Percentiles rank a stretch among this genome's conserved stretches.
phyloP scores from a whole-genome alignment of 805 yeast genomes.

The Wickerhamomyces subpelliculosus region DNA sequence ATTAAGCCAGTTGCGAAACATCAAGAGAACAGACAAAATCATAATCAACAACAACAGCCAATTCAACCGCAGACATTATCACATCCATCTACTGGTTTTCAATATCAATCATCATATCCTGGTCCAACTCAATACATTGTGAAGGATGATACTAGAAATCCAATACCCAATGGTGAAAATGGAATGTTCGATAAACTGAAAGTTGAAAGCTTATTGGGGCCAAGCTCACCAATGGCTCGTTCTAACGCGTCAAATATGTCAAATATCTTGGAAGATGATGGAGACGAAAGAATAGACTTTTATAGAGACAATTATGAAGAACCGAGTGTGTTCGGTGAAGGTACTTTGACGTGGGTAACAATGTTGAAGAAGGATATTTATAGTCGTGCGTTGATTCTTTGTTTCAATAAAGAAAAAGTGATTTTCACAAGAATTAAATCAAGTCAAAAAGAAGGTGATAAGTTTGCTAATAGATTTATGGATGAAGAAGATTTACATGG shows the following conservation, averaged over 20 bases:
- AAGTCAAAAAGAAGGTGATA: not conserved
- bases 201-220: too few relatives aligned
- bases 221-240: too few relatives aligned
- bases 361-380: slow-evolving; percentile 18
- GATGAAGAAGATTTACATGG: not conserved
- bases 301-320: slow-evolving; percentile 3
- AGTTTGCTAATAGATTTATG: not conserved
- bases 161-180: too few relatives aligned
- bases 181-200: too few relatives aligned
- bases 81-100: too few relatives aligned
- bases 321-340: slow-evolving; percentile 10
- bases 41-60: not conserved
- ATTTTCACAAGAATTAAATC: not conserved
- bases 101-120: too few relatives aligned
- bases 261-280: not conserved
- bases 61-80: too few relatives aligned
- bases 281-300: slow-evolving; percentile 8
- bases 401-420: slow-evolving; percentile 2
- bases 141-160: too few relatives aligned
- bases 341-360: slow-evolving; percentile 20
- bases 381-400: slow-evolving; percentile 9
- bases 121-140: too few relatives aligned
- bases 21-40: not conserved
- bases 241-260: too few relatives aligned
- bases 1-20: too few relatives aligned